A percentile compares a stretch with the other conserved stretches of the same genome.
Evolutionary conservation across 179 eudicot species (phyloP).

Genomic region (Vitellaria paradoxa): DNA sequence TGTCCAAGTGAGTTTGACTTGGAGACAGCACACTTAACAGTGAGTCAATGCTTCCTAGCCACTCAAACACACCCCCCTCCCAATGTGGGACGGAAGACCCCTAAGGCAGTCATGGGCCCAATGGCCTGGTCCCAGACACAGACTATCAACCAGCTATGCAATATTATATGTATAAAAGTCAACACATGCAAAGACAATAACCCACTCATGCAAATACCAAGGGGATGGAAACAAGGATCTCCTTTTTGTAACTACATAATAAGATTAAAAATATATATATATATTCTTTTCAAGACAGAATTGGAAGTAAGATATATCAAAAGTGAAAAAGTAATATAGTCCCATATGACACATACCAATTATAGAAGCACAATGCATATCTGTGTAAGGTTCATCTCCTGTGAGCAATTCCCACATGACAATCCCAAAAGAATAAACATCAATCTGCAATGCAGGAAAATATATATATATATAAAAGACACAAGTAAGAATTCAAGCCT

Average conservation of each 20-base stretch:
- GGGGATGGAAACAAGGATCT: no score
- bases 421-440: slow-evolving; percentile 93
- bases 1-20: no score
- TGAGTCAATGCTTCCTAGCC: no score
- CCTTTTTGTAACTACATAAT: not conserved
- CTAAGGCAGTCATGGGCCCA: no score
- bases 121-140: no score
- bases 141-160: no score
- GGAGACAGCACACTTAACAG: no score
- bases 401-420: slow-evolving; percentile 99
- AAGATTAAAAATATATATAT: not conserved
- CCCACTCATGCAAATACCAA: no score
- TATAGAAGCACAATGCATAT: slow-evolving; percentile 85
- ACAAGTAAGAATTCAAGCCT: not conserved
- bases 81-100: no score
- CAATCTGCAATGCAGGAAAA: slow-evolving; percentile 44
- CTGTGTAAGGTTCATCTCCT: slow-evolving; percentile 90
- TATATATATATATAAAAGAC: not conserved
- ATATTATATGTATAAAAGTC: no score
- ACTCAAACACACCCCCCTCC: no score
- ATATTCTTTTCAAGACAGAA: not conserved
- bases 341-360: slow-evolving; percentile 53
- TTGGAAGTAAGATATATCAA: not conserved
- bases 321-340: not conserved
- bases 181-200: no score